phyloP scores from a whole-genome alignment of 148 eudicot genomes.

The Rhododendron kiyosumense region DNA sequence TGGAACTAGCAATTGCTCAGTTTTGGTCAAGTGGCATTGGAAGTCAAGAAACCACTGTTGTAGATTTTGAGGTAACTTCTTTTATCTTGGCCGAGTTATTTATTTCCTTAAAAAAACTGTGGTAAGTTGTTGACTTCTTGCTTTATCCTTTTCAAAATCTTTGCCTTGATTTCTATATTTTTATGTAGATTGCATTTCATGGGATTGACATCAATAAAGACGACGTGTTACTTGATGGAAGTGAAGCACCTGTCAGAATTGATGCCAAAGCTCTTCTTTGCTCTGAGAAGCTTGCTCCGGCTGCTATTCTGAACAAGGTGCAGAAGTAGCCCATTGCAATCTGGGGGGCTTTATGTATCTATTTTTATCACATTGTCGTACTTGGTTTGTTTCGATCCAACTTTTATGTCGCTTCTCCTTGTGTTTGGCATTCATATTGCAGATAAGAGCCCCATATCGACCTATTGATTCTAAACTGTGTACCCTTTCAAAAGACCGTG shows the following conservation, averaged over 20 bases:
- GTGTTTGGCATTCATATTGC: slow-evolving; percentile 14
- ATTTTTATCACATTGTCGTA: background rate
- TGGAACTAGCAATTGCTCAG: slow-evolving; percentile 89
- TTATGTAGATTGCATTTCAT: slow-evolving; percentile 74
- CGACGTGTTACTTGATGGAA: slow-evolving; percentile 74
- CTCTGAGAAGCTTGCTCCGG: slow-evolving; percentile 74
- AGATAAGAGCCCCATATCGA: slow-evolving; percentile 79
- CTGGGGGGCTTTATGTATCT: background rate
- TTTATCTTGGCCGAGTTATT: background rate
- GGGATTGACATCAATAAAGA: slow-evolving; percentile 75
- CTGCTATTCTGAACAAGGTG: slow-evolving; percentile 78
- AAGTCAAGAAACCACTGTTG: slow-evolving; percentile 66
- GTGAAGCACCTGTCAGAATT: slow-evolving; percentile 84
- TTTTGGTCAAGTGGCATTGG: slow-evolving; percentile 99
- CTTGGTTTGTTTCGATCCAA: background rate
- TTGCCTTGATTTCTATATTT: background rate
- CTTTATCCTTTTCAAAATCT: background rate
- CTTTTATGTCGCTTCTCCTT: background rate
- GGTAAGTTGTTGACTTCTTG: background rate
- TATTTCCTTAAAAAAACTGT: background rate
- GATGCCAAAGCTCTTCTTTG: slow-evolving; percentile 76
- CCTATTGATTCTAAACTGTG: slow-evolving; percentile 71
- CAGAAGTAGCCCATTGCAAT: slow-evolving; percentile 6
- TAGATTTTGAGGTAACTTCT: slow-evolving; percentile 80
- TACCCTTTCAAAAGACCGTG: slow-evolving; percentile 72